These are phyloP conservation scores for Fusarium agapanthi DNA, from an alignment of 2,329 filamentous ascomycete genomes.

Conservation along the genomic window DNA sequence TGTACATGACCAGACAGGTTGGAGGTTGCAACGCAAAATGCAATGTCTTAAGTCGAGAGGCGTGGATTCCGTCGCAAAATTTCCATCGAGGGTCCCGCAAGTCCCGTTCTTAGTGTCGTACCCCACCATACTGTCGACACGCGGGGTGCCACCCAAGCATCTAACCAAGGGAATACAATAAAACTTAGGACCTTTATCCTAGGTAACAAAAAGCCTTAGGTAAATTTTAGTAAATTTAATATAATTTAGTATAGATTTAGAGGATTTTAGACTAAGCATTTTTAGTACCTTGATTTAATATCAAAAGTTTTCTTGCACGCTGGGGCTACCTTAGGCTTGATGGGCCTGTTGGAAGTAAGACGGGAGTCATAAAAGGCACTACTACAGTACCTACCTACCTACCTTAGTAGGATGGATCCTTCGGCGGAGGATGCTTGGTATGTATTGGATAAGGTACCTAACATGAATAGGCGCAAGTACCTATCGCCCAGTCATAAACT, in stretches of 20 bases:
- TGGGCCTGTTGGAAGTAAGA: background rate
- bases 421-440: background rate
- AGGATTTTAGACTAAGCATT: too few relatives aligned
- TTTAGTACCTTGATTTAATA: too few relatives aligned
- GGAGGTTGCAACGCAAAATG: background rate
- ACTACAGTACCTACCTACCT: background rate
- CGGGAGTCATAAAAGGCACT: background rate
- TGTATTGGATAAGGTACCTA: background rate
- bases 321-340: too few relatives aligned
- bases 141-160: conserved; percentile 12
- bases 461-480: background rate
- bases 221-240: too few relatives aligned
- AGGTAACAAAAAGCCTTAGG: too few relatives aligned
- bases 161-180: too few relatives aligned
- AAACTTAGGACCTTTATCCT: too few relatives aligned
- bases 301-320: too few relatives aligned
- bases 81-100: too few relatives aligned
- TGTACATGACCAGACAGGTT: conserved; percentile 33
- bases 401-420: conserved; percentile 15
- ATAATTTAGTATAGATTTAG: too few relatives aligned
- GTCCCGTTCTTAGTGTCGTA: conserved; percentile 33
- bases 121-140: conserved; percentile 41
- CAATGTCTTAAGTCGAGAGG: conserved; percentile 2
- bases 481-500: background rate
- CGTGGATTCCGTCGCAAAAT: conserved; percentile 35